Evolutionary conservation across 202 grass and related monocot genomes (phyloP).

Genomic region (Schoenoplectus triqueter): DNA sequence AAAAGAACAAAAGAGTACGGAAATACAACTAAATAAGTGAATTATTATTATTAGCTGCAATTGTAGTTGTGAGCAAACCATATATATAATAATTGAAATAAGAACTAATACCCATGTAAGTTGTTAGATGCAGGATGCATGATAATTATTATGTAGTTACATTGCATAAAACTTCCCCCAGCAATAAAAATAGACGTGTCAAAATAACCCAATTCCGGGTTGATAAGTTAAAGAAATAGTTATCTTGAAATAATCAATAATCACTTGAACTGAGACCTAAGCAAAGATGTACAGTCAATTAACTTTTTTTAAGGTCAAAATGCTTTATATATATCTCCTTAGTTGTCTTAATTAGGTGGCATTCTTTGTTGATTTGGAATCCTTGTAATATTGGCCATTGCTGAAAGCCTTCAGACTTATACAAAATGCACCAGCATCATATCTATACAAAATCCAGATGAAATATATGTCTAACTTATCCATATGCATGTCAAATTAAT

Average conservation of each 20-base stretch:
- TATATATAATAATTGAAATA: constrained; percentile 6
- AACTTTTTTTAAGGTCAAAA: background rate
- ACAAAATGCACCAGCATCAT: background rate
- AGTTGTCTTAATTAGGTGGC: background rate
- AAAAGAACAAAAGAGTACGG: background rate
- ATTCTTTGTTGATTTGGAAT: constrained; percentile 32
- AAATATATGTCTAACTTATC: constrained; percentile 23
- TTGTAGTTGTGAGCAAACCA: constrained; percentile 11
- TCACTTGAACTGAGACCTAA: background rate
- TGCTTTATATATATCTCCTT: constrained; percentile 19
- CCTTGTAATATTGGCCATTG: constrained; percentile 10
- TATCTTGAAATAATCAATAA: background rate
- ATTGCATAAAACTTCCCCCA: background rate
- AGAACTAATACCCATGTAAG: background rate
- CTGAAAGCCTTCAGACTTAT: background rate
- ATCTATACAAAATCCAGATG: constrained; percentile 27
- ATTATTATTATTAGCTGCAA: background rate
- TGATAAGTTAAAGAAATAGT: constrained; percentile 5
- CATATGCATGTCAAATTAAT: background rate
- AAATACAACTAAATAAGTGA: background rate
- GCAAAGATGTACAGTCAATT: constrained; percentile 21
- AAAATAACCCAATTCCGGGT: constrained; percentile 1
- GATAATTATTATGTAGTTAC: too few species aligned
- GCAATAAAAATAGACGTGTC: background rate
- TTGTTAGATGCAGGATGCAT: background rate